Base-by-base conservation (phyloP, 192 early-diverging fungal species). In the Phlyctochytrium planicorne region DNA sequence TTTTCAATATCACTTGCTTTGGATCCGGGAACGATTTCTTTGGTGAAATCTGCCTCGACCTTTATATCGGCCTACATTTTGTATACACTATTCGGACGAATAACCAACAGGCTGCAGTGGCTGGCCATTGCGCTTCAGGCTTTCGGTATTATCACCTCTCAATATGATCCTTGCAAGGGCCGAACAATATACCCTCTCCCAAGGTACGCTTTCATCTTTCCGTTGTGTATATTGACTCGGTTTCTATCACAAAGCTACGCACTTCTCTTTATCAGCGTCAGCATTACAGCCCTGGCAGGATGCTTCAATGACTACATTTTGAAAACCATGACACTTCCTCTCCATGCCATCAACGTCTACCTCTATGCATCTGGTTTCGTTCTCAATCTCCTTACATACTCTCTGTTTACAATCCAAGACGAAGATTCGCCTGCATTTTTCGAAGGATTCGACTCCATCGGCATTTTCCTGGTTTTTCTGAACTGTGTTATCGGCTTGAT, bases 401-500 rank as follows among this genome's bases (percentile, higher is more conserved):
- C 0, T 20, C 10, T 32, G 63, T 23, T 17, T 65, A 63, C 34
- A 14, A 0, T 40, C 2, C 10, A 6, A 20, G 20, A 47, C 40
- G 10, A 6, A 14, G 40, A 6, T 47, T 16, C 57, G 17, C 3
- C 17, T 17, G 25, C n/a, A 10, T 65, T 69, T 0, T 69, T 69
- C 34, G 67, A 69, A 29, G 67, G 67, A 2, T 69, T 47, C 60
- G 23, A 36, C 27, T 17, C 31, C 29, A 34, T 53, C 16, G 67
- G 16, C 0, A 40, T 66, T 24, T 12, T 27, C 59, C 60, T 69
- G n/a, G 35, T 69, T 27, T 23, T 69, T 27, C 27, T 2, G 25
- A 69, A 69, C 36, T 66, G 60, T 65, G 4, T 69, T 2, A 69
- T 69, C 14, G 67, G 67, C 14, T 36, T 69, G 16, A 60, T 36